phyloP scores from a whole-genome alignment of 108 stramenopile genomes.

The Nannochloropsis salina region DNA sequence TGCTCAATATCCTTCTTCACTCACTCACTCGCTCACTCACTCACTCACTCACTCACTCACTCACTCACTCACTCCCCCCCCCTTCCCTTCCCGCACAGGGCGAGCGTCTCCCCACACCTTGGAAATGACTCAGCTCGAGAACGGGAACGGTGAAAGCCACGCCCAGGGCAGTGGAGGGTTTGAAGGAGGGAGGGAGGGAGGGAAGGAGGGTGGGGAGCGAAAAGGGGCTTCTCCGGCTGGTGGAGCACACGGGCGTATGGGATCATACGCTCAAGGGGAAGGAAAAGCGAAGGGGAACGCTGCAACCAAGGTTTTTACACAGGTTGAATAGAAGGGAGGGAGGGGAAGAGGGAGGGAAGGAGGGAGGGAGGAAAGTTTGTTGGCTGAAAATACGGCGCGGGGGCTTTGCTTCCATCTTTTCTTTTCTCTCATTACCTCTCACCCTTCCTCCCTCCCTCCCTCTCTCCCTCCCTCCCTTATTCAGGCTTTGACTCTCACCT shows the following conservation, averaged over 20 bases:
- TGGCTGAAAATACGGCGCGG: too few species aligned
- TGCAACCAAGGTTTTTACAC: background rate
- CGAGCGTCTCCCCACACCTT: background rate
- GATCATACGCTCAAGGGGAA: background rate
- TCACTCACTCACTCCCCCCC: background rate
- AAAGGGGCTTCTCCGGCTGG: background rate
- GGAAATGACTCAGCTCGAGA: background rate
- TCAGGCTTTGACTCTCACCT: constrained; percentile 87
- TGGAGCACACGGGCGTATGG: background rate
- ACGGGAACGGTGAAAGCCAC: background rate
- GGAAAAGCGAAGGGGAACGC: background rate
- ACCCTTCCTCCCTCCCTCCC: constrained; percentile 20
- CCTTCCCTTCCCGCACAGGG: background rate
- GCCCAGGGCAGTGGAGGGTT: background rate
- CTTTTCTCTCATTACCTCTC: background rate
- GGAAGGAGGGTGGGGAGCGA: background rate
- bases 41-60: too few species aligned
- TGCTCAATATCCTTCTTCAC: too few species aligned
- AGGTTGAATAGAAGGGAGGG: background rate
- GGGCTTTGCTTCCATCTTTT: background rate
- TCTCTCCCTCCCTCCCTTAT: constrained; percentile 39
- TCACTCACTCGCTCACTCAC: too few species aligned
- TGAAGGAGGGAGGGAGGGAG: background rate
- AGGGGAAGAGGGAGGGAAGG: background rate
- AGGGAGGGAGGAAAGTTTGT: background rate